phyloP scores from a whole-genome alignment of 495 filamentous ascomycete genomes.

The Aspergillus hancockii region DNA sequence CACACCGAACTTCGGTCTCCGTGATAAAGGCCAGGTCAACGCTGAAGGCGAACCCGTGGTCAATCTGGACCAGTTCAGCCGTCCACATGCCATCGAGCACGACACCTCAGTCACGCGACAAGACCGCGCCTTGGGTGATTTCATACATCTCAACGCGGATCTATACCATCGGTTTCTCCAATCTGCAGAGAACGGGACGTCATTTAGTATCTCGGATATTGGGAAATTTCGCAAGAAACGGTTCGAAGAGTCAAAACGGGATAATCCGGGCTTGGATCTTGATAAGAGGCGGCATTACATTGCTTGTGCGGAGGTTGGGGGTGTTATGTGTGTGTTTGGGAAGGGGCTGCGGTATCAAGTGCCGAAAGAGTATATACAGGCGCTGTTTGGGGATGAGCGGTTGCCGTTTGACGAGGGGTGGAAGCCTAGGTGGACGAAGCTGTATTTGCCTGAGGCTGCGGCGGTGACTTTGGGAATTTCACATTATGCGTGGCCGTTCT shows the following conservation, averaged over 20 bases:
- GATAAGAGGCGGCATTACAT: constrained; percentile 10
- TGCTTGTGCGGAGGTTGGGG: constrained; percentile 16
- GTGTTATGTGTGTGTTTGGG: constrained; percentile 15
- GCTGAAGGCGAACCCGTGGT: constrained; percentile 11
- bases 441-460: constrained; percentile 12
- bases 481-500: constrained; percentile 14
- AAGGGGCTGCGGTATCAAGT: constrained; percentile 8
- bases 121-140: constrained; percentile 20
- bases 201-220: constrained; percentile 6
- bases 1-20: constrained; percentile 8
- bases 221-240: constrained; percentile 15
- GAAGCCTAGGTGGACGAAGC: constrained; percentile 13
- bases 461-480: constrained; percentile 11
- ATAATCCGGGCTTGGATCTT: constrained; percentile 6
- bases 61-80: constrained; percentile 19
- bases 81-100: constrained; percentile 20
- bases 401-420: constrained; percentile 22
- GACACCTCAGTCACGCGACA: constrained; percentile 21
- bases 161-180: constrained; percentile 13
- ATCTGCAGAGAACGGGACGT: neutral
- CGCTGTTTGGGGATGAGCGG: constrained; percentile 21
- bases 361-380: constrained; percentile 16
- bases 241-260: constrained; percentile 11
- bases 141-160: constrained; percentile 8
- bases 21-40: constrained; percentile 16